A percentile compares a stretch with the other conserved stretches of the same genome.
Evolutionary conservation across 2,329 filamentous ascomycete species (phyloP).

Genomic region (Chaetomiaceae sp.): DNA sequence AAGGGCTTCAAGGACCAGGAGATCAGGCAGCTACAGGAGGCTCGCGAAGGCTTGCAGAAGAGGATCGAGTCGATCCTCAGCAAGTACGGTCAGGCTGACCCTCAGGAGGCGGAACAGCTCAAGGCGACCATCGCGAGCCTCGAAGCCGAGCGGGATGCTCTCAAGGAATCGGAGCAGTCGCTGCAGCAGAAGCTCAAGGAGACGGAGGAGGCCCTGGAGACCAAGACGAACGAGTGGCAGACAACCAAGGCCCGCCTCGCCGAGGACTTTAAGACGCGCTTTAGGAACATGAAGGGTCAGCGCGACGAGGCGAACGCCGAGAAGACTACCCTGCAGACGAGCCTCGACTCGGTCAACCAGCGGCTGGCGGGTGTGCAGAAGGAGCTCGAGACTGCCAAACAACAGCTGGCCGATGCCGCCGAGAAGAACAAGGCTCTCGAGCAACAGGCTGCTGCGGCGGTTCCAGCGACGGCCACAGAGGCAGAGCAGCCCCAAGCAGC

Average conservation of each 20-base stretch:
- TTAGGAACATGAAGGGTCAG: constrained; percentile 51
- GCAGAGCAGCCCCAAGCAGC: constrained; percentile 30
- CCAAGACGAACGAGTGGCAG: constrained; percentile 52
- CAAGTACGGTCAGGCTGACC: constrained; percentile 93
- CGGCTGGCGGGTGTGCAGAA: constrained; percentile 38
- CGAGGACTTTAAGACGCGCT: constrained; percentile 59
- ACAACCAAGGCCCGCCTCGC: constrained; percentile 50
- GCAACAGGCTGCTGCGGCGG: constrained; percentile 14
- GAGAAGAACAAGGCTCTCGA: constrained; percentile 43
- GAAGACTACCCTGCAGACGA: constrained; percentile 48
- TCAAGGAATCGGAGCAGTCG: constrained; percentile 47
- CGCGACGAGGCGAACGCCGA: constrained; percentile 49
- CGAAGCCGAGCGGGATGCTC: constrained; percentile 58
- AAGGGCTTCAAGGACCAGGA: constrained; percentile 80
- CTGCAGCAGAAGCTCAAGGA: constrained; percentile 52
- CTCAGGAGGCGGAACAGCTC: constrained; percentile 83
- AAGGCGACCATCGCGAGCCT: constrained; percentile 70
- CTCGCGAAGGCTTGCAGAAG: constrained; percentile 93
- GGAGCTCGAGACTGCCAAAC: constrained; percentile 52
- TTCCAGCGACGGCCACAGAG: constrained; percentile 35
- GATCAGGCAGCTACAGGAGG: constrained; percentile 81
- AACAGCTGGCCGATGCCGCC: constrained; percentile 31
- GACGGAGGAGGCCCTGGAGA: constrained; percentile 48
- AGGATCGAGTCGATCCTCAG: constrained; percentile 91
- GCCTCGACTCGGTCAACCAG: constrained; percentile 42